Evolutionary conservation across 176 grass and related monocot species (phyloP).

Genomic region (Zoysia pacifica): DNA sequence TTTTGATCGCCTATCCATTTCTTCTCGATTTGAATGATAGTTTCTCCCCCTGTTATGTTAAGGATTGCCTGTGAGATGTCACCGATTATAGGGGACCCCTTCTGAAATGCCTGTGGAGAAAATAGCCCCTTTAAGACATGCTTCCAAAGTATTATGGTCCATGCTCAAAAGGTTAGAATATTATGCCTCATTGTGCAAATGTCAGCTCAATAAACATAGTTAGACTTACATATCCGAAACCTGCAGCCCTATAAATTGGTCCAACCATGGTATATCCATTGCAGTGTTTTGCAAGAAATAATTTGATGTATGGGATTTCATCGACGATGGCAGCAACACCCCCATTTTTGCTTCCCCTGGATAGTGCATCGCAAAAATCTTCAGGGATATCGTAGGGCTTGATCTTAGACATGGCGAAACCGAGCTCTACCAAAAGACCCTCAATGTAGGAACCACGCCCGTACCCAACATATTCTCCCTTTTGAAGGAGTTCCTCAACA

Average conservation of each 20-base stretch:
- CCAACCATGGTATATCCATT: conserved; percentile 54
- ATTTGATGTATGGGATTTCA: conserved; percentile 62
- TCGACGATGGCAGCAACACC: conserved; percentile 53
- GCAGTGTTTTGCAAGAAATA: conserved; percentile 56
- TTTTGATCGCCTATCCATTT: conserved; percentile 56
- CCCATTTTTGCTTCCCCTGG: conserved; percentile 57
- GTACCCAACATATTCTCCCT: conserved; percentile 55
- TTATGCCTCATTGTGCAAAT: too few species aligned
- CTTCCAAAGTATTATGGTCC: too few species aligned
- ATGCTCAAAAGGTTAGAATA: too few species aligned
- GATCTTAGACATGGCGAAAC: conserved; percentile 46
- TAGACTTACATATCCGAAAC: conserved; percentile 68
- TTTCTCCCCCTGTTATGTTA: conserved; percentile 45
- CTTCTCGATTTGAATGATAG: conserved; percentile 38
- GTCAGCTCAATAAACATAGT: neutral
- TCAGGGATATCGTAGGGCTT: conserved; percentile 30
- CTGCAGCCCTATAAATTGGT: conserved; percentile 59
- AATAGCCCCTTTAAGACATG: too few species aligned
- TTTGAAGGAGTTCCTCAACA: conserved; percentile 43
- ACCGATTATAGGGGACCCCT: conserved; percentile 30
- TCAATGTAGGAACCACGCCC: conserved; percentile 40
- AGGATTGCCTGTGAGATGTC: conserved; percentile 60
- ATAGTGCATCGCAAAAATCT: conserved; percentile 42
- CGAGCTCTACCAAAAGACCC: conserved; percentile 42
- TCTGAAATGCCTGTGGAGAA: conserved; percentile 38